Base-by-base conservation (phyloP, 2,329 filamentous ascomycete species). In the Phialemonium atrogriseum region DNA sequence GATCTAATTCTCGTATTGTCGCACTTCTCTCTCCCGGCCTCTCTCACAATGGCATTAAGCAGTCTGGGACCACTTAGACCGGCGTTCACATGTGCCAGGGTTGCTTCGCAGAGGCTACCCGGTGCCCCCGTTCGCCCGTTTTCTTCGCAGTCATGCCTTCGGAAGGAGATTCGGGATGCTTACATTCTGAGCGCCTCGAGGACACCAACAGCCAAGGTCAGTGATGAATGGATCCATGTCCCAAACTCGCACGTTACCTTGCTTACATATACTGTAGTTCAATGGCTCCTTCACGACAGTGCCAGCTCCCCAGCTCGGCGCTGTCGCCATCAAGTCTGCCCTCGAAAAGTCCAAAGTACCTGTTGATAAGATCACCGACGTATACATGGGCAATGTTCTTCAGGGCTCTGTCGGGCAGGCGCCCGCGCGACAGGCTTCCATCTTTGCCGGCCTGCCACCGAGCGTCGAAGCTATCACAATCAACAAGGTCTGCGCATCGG, bases 401-500 rank as follows among this genome's bases (percentile, higher is more conserved):
- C 80, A 87, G 56, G 89, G 72, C 26, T 74, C 73, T 12, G 73
- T 91, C 5, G 91, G 91, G 27, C 91, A 98, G 62, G 77, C 91
- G 1, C 91, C 91, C 2, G 89, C 91, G 14, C 78, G 91, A 29
- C 91, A 98, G 63, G 91, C 91, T 9, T 67, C 77, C 43, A 82
- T 96, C 38, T 89, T 93, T 51, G 86, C 91, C 4, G 88, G 88
- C 2, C 74, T 96, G 4, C 72, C 86, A 8, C 66, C 77, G n/a
- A 76, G 70, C 6, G 73, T 93, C 35, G 91, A 98, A 62, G 83
- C 88, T 21, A 80, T 82, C 30, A 96, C 91, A 11, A 80, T 98
- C 59, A 98, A 98, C 70, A 98, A 98, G 63, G 91, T 98, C 38
- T 98, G 91, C 65, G 83, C 91, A 4, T 95, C 88, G 0, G 91